A percentile compares a stretch with the other conserved stretches of the same genome.
These are phyloP conservation scores for Colletotrichum paranaense DNA, from an alignment of 2,329 filamentous ascomycete species.

Conservation along the genomic window DNA sequence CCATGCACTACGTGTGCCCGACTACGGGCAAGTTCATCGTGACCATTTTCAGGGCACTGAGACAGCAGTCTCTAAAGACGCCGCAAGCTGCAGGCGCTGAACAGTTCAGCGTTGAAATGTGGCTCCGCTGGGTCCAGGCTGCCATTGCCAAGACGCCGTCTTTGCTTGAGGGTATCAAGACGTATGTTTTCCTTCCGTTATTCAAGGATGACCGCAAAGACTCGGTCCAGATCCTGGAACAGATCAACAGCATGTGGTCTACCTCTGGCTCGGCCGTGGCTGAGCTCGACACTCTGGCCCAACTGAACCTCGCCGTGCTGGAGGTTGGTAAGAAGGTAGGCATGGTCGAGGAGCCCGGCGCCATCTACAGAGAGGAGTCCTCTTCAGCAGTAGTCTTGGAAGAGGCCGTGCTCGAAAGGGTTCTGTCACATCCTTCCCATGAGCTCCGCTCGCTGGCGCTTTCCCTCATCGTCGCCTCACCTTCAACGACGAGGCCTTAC, in stretches of 20 bases:
- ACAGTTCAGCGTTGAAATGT: slow-evolving; percentile 54
- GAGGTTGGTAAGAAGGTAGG: slow-evolving; percentile 78
- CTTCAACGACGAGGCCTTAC: slow-evolving; percentile 79
- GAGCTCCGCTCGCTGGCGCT: slow-evolving; percentile 83
- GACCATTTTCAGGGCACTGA: slow-evolving; percentile 63
- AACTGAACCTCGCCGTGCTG: slow-evolving; percentile 74
- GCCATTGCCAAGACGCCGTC: slow-evolving; percentile 60
- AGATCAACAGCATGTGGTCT: slow-evolving; percentile 64
- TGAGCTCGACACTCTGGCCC: slow-evolving; percentile 63
- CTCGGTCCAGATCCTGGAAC: slow-evolving; percentile 67
- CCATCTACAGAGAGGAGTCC: slow-evolving; percentile 19
- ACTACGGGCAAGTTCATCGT: slow-evolving; percentile 71
- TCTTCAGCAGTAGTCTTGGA: slow-evolving; percentile 47
- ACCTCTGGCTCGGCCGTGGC: slow-evolving; percentile 56
- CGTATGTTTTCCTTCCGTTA: slow-evolving; percentile 71
- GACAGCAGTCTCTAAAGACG: slow-evolving; percentile 42
- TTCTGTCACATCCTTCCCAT: slow-evolving; percentile 67
- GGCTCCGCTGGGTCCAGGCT: slow-evolving; percentile 67
- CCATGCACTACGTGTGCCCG: slow-evolving; percentile 67
- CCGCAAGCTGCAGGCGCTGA: slow-evolving; percentile 33
- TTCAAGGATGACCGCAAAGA: slow-evolving; percentile 68
- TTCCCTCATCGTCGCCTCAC: slow-evolving; percentile 81
- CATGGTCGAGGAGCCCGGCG: slow-evolving; percentile 74
- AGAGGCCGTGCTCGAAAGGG: slow-evolving; percentile 58
- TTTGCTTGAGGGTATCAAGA: slow-evolving; percentile 72